Evolutionary conservation across 495 filamentous ascomycete species (phyloP), one percentile per base, ranked within the genome.

Genomic region (Xylaria palmicola): DNA sequence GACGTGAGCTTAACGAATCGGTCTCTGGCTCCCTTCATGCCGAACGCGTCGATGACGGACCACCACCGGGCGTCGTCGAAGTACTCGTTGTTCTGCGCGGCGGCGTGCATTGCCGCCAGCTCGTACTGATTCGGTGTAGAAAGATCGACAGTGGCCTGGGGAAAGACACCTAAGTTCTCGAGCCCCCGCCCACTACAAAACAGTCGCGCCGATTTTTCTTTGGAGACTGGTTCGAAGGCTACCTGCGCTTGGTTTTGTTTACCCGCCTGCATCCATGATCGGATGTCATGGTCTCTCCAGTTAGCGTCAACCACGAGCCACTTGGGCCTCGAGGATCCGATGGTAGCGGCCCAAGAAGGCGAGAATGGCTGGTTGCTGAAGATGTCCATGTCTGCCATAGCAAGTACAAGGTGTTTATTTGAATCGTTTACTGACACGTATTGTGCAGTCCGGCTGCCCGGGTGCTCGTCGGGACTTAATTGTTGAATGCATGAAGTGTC

Each of bases 351-450:
- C 88, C 88, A 91, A 68, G 74, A 82, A 62, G 60, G 67, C 0
- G 79, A 71, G 66, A 79, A 80, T 4, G 71, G 73, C 40, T 79
- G 72, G 6, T 62, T 72, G 52, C 91, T 86, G 60, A 97, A 80
- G 68, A 98, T 94, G 51, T 77, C 79, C 91, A 98, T 97, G 70
- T 98, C 94, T 17, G 94, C 91, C 89, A 97, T 95, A 52, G 91
- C 93, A 44, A 96, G 69, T 3, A 90, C 79, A 9, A 98, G 82
- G 58, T 92, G 87, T 66, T 93, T 94, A 26, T 88, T 83, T 1
- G 75, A 77, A 68, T 93, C 90, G 73, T 98, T 98, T 66, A 97
- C 78, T 17, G 92, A 87, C 2, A 98, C 83, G 68, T 98, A 98
- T 69, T 96, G 91, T 6, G 92, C 90, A 2, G 94, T 98, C 26